A percentile compares a stretch with the other conserved stretches of the same genome.
Evolutionary conservation across 345 rosid genomes (phyloP).

Genomic region (Heritiera fomes): DNA sequence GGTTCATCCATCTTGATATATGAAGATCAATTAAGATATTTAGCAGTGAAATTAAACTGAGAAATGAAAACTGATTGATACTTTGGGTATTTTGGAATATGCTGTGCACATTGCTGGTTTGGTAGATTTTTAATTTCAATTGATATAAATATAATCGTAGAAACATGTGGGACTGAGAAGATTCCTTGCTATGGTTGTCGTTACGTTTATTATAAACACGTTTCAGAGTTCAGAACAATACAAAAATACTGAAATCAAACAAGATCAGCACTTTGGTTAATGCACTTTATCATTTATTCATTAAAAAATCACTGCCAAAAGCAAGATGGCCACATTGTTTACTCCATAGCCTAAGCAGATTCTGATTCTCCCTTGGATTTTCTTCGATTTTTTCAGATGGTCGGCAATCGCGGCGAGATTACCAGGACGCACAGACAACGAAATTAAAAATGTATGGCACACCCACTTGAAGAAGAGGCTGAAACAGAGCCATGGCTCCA

Average conservation of each 20-base stretch:
- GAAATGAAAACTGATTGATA: background rate
- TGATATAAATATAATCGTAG: background rate
- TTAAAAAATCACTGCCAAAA: background rate
- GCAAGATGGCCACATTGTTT: constrained; percentile 3
- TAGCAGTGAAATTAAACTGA: background rate
- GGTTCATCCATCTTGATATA: background rate
- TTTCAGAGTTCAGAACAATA: background rate
- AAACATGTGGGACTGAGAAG: constrained; percentile 29
- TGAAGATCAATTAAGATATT: background rate
- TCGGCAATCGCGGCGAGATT: constrained; percentile 78
- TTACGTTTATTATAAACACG: background rate
- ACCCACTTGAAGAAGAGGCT: constrained; percentile 73
- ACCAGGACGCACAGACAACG: constrained; percentile 87
- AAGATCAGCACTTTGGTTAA: background rate
- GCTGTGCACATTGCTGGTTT: constrained; percentile 14
- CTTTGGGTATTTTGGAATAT: background rate
- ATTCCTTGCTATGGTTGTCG: constrained; percentile 28
- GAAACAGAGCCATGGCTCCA: constrained; percentile 26
- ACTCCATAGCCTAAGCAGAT: constrained; percentile 1
- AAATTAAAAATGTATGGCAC: constrained; percentile 85
- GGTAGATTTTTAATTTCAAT: background rate
- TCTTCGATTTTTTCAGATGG: constrained; percentile 49
- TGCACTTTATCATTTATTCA: constrained; percentile 11
- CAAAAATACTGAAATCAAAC: background rate
- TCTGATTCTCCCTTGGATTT: background rate